Percentiles rank a stretch among this genome's conserved stretches.
These are phyloP conservation scores for Alectoria sarmentosa DNA, from an alignment of 495 filamentous ascomycete species.

Conservation along the genomic window DNA sequence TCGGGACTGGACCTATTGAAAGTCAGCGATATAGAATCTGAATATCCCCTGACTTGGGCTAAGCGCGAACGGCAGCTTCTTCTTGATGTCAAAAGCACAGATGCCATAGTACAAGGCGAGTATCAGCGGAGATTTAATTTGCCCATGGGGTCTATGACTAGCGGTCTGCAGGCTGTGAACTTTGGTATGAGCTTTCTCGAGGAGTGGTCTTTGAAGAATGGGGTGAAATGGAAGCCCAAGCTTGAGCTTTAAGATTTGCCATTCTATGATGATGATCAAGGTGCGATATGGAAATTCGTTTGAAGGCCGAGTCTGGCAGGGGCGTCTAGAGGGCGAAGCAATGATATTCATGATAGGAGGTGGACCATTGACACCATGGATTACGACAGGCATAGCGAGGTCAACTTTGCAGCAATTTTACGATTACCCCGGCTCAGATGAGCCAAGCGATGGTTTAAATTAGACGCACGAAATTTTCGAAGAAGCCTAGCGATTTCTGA, in stretches of 20 bases:
- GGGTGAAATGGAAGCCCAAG: conserved; percentile 35
- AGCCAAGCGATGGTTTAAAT: conserved; percentile 13
- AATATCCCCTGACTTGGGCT: conserved; percentile 45
- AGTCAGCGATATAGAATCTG: conserved; percentile 37
- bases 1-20: conserved; percentile 39
- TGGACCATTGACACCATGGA: conserved; percentile 8
- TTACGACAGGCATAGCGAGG: conserved; percentile 18
- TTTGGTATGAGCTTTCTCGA: conserved; percentile 39
- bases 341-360: conserved; percentile 2
- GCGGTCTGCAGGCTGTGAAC: conserved; percentile 42
- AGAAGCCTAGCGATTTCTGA: neutral
- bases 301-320: neutral
- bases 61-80: conserved; percentile 31
- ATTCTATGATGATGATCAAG: neutral
- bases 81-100: conserved; percentile 31
- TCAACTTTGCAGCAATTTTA: conserved; percentile 2
- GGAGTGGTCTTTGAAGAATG: conserved; percentile 42
- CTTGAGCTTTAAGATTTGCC: conserved; percentile 3
- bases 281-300: neutral
- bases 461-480: neutral
- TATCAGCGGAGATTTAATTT: conserved; percentile 40
- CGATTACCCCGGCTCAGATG: conserved; percentile 16
- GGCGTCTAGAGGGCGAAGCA: neutral
- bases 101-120: conserved; percentile 32
- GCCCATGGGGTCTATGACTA: conserved; percentile 37